phyloP scores from a whole-genome alignment of 1,284 basidiomycete genomes.

The Ustilago sp. region DNA sequence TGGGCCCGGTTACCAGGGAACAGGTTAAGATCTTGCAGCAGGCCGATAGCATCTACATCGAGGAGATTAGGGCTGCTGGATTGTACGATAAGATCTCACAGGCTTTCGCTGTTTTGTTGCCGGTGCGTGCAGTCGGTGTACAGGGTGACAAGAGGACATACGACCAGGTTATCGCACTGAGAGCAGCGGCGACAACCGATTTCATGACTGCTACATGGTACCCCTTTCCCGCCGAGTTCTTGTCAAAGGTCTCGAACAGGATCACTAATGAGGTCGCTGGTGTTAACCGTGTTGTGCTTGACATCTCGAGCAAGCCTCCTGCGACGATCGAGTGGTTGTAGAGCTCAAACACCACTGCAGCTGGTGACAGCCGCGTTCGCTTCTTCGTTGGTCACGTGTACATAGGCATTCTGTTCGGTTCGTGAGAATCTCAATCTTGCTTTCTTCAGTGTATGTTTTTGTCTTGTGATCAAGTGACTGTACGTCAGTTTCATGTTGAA shows the following conservation, averaged over 20 bases:
- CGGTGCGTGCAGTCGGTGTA: slow-evolving; percentile 95
- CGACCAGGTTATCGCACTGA: slow-evolving; percentile 79
- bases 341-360: not conserved
- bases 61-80: slow-evolving; percentile 92
- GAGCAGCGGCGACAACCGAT: slow-evolving; percentile 67
- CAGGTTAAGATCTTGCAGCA: slow-evolving; percentile 95
- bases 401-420: not conserved
- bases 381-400: not conserved
- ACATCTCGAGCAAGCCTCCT: slow-evolving; percentile 97
- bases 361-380: not conserved
- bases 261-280: slow-evolving; percentile 98
- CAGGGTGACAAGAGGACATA: slow-evolving; percentile 98
- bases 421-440: slow-evolving; percentile 3
- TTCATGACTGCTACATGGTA: slow-evolving; percentile 71
- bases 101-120: slow-evolving; percentile 96
- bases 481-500: not conserved
- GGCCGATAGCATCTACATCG: slow-evolving; percentile 96
- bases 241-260: slow-evolving; percentile 91
- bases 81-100: slow-evolving; percentile 95
- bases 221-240: slow-evolving; percentile 91
- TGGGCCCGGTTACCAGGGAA: slow-evolving; percentile 90
- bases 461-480: not conserved
- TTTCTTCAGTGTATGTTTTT: not conserved
- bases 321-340: slow-evolving; percentile 74
- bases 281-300: slow-evolving; percentile 74